Base-by-base conservation (phyloP, 2,329 filamentous ascomycete species). In the Onygena corvina region DNA sequence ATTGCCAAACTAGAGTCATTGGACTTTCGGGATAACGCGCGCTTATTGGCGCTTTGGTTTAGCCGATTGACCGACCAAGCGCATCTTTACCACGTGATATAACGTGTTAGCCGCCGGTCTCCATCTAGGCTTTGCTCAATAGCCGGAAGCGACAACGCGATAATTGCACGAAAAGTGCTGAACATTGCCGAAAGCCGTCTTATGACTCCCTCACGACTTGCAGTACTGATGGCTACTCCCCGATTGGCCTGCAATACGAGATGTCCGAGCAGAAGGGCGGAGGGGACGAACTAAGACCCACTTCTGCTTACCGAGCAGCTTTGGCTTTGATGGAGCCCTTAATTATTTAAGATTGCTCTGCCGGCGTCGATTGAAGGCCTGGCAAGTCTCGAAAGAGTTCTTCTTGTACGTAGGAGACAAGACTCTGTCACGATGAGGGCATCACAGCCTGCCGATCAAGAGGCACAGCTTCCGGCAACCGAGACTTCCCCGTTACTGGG, bases 401-500 rank as follows among this genome's bases (percentile, higher is more conserved):
- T 23, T n/a, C 18, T 40, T 40, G 5, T 23, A 40, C 8, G 8
- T 34, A 18, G 42, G 25, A 46, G 25, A 30, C 42, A 31, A 21
- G 36, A 20, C 18, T 46, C 21, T 16, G 16, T 33, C 12, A 48
- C 44, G 20, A 54, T 54, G 47, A 52, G 48, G 29, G 25, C 35
- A 29, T 23, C 34, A 29, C 16, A 16, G n/a, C 23, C 35, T 20
- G 29, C 45, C 38, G 46, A 46, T 14, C 21, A 25, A 25, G 46
- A 33, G 34, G 45, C 34, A 31, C 31, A 7, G 21, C 18, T 44
- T 25, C 29, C 20, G 18, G 48, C 59, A n/a, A 55, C 64, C 18
- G 72, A 75, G 58, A 71, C 64, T 8, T 71, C 71, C 51, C 71
- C 71, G 42, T 61, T 75, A 49, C 65, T 75, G 31, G 60, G 60